Conservation (phyloP, 371 early-diverging fungal species). For the Rhizopus microsporus region DNA sequence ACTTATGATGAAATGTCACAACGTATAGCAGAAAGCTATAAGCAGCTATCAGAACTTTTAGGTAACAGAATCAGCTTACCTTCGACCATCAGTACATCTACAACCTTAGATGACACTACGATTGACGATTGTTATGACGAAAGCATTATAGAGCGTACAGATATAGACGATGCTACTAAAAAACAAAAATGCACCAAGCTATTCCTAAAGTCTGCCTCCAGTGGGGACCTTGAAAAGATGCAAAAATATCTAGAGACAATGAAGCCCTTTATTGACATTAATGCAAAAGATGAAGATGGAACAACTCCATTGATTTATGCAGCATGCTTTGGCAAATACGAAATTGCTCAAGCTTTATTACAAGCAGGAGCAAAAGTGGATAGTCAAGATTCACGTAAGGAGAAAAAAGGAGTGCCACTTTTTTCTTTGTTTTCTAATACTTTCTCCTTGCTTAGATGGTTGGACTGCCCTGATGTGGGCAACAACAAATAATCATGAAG, state of each 20-base stretch:
- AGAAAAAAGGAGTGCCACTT: neutral
- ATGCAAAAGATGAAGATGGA: conserved; percentile 85
- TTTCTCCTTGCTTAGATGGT: conserved; percentile 57
- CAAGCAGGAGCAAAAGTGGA: conserved; percentile 76
- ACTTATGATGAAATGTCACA: conserved; percentile 44
- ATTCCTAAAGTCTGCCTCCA: conserved; percentile 61
- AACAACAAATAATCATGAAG: conserved; percentile 78
- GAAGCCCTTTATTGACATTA: conserved; percentile 70
- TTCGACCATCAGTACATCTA: conserved; percentile 14
- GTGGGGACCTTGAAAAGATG: conserved; percentile 93
- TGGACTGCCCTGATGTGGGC: conserved; percentile 97
- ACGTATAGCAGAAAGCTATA: conserved; percentile 44
- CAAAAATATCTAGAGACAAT: conserved; percentile 56
- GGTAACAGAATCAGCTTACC: conserved; percentile 33
- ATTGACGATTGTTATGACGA: conserved; percentile 13
- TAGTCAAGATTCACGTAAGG: conserved; percentile 75
- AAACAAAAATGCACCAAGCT: conserved; percentile 51
- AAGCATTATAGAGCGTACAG: neutral
- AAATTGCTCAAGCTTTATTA: conserved; percentile 67
- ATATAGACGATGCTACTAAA: conserved; percentile 63
- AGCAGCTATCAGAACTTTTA: conserved; percentile 37
- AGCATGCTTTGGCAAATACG: conserved; percentile 83
- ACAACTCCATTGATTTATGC: conserved; percentile 83
- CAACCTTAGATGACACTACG: conserved; percentile 8
- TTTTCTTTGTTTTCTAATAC: neutral